Evolutionary conservation across 495 filamentous ascomycete genomes (phyloP), one percentile per base, ranked within the genome.

Genomic region (Chaetomium tenue): DNA sequence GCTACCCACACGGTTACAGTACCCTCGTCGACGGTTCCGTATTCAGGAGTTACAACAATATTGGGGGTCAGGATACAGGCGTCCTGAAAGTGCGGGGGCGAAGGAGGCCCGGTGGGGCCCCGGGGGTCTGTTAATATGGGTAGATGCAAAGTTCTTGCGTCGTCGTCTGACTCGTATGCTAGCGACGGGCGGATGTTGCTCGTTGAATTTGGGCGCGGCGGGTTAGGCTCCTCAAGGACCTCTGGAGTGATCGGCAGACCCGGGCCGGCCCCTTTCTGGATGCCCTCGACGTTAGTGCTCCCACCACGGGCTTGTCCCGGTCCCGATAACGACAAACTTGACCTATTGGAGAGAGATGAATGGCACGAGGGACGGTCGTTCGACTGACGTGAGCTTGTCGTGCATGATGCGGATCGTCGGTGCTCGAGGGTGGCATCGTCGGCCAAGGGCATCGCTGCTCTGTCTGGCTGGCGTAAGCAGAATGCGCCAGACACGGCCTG

Each of bases 31-130:
- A 81, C 63, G n/a, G 74, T 73, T 11, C 83, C 81, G 73, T 74
- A 75, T 59, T 86, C 87, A 0, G 86, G 83, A 4, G 74, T 85
- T 33, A 81, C 75, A 1, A 71, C 67, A 25, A 82, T 75, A 18
- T 75, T 67, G 15, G 76, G 81, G 37, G 75, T 70, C 20, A 82
- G 72, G 9, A 81, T 61, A 26, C 72, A 73, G 0, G 73, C 72
- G 20, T 75, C 74, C 16, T 39, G 40, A 18, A 46, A 26, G 26
- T 16, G n/a, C 16, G 37, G 11, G 18, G n/a, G 42, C 5, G 25
- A 26, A 25, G 12, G 15, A 23, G 33, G 26, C 48, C 12, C 37
- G 25, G 60, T 30, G 18, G 30, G 18, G 42, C 50, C 61, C 22
- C 63, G 51, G 23, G 46, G 53, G 13, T 61, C 66, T 12, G 40